Evolutionary conservation across 2,329 filamentous ascomycete genomes (phyloP).

Genomic region (Phialophora verrucosa): DNA sequence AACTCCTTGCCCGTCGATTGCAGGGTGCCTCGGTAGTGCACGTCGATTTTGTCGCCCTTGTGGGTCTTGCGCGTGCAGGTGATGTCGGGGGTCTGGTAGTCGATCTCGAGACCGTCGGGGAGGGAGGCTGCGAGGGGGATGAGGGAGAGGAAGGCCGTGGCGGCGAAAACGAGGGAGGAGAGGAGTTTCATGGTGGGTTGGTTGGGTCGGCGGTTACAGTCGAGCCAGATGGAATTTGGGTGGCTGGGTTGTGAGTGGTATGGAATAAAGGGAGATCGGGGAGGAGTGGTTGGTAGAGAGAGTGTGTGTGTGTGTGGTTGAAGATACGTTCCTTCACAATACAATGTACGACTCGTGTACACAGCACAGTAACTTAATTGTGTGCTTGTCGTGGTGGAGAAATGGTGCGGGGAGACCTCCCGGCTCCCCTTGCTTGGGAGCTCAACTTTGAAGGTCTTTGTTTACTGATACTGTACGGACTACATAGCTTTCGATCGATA

Average conservation of each 20-base stretch:
- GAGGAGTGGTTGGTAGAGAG: not conserved
- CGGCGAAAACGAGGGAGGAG: constrained; percentile 41
- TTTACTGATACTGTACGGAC: not conserved
- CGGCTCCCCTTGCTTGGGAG: too few relatives aligned
- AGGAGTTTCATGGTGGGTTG: constrained; percentile 30
- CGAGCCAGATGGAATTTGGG: not conserved
- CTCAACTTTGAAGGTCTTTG: not conserved
- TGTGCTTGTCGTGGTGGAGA: not conserved
- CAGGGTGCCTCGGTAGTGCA: constrained; percentile 89
- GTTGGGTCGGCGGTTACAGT: not conserved
- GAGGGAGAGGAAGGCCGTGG: constrained; percentile 45
- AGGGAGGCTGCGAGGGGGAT: constrained; percentile 50
- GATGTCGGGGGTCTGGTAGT: constrained; percentile 73
- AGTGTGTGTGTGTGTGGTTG: too few relatives aligned
- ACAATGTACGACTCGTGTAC: not conserved
- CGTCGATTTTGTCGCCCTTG: constrained; percentile 77
- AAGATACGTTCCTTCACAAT: not conserved
- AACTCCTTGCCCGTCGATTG: constrained; percentile 76
- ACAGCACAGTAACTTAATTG: not conserved
- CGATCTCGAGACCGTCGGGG: constrained; percentile 71
- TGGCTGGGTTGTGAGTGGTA: not conserved
- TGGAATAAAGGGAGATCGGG: not conserved
- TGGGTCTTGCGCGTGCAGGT: constrained; percentile 75
- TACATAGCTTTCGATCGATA: not conserved
- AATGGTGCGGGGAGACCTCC: not conserved